Evolutionary conservation across 208 protist species (phyloP), one percentile per base, ranked within the genome.

Genomic region (Trypanosoma rangeli): DNA sequence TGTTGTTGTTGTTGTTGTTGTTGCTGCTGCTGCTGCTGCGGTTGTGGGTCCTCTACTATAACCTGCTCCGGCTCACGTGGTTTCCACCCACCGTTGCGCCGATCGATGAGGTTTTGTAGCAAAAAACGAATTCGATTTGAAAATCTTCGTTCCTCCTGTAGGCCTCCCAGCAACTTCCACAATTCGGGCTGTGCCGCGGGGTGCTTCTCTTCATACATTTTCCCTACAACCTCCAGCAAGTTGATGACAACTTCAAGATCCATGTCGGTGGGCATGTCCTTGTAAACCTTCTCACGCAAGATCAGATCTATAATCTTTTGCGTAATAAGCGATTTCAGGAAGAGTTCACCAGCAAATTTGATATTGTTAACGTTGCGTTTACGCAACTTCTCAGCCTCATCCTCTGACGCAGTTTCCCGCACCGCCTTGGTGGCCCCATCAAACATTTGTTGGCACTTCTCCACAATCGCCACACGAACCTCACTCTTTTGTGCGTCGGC

Each of bases 301-400:
- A 96, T 87, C 39, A 58, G 67, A 28, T 83, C 60, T 24, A 94
- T 86, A 68, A 94, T 85, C 37, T 76, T 81, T 50, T 86, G 82
- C 49, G 77, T 80, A 44, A 94, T 85, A 18, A 94, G 74, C 37
- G 64, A 74, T 44, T 83, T 80, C 60, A 92, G 79, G 78, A 92
- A 96, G 26, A 96, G 87, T 76, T 94, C 89, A 42, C 89, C 92
- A 37, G 94, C 85, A 70, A 96, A 96, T 67, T 94, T 94, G 73
- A 94, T 94, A 76, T 96, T 96, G 29, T 90, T 82, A 79, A 96
- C 89, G 72, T 94, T 94, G 16, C 82, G 80, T 65, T 90, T 89
- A 28, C 87, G 87, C 46, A 94, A 69, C 67, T 80, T 80, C 64
- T 94, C 86, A 39, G 77, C 76, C 29, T 77, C 75, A 44, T 92